Percentiles rank a stretch among this genome's conserved stretches.
Conservation (phyloP, 345 rosid genomes). For the Acer yangbiense region DNA sequence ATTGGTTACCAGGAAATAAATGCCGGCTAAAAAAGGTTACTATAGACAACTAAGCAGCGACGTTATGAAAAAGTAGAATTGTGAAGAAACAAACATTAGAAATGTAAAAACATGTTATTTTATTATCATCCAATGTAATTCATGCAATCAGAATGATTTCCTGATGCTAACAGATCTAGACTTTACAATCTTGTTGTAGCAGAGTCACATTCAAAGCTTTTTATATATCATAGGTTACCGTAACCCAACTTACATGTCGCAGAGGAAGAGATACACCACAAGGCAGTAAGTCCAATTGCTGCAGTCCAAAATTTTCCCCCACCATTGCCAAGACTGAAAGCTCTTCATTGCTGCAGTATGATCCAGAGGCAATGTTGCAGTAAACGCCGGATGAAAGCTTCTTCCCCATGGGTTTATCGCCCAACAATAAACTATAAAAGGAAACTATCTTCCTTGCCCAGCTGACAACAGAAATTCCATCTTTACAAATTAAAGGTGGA, state of each 20-base stretch:
- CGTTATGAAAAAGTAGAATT: not conserved
- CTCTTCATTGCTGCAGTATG: constrained; percentile 72
- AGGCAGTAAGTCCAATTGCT: constrained; percentile 83
- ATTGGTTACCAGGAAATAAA: not conserved
- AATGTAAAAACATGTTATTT: constrained; percentile 5
- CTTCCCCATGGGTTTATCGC: constrained; percentile 65
- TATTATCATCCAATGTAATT: constrained; percentile 2
- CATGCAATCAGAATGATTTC: not conserved
- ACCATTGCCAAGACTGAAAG: constrained; percentile 89
- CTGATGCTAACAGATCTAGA: not conserved
- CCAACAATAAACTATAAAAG: constrained; percentile 79
- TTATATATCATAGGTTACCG: constrained; percentile 1
- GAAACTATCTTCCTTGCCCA: constrained; percentile 83
- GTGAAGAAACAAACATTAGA: constrained; percentile 13
- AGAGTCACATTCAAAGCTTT: constrained; percentile 5
- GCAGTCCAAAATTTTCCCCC: constrained; percentile 93
- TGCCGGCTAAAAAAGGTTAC: not conserved
- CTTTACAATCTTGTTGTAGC: not conserved
- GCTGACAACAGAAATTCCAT: constrained; percentile 70
- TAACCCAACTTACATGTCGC: constrained; percentile 79
- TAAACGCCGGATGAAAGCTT: constrained; percentile 74
- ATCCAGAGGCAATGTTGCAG: constrained; percentile 81
- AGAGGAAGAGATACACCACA: constrained; percentile 90
- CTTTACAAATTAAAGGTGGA: constrained; percentile 67
- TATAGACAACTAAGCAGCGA: not conserved